These are phyloP conservation scores for Aureobasidium lini DNA, from an alignment of 2,329 filamentous ascomycete genomes.

Conservation along the genomic window DNA sequence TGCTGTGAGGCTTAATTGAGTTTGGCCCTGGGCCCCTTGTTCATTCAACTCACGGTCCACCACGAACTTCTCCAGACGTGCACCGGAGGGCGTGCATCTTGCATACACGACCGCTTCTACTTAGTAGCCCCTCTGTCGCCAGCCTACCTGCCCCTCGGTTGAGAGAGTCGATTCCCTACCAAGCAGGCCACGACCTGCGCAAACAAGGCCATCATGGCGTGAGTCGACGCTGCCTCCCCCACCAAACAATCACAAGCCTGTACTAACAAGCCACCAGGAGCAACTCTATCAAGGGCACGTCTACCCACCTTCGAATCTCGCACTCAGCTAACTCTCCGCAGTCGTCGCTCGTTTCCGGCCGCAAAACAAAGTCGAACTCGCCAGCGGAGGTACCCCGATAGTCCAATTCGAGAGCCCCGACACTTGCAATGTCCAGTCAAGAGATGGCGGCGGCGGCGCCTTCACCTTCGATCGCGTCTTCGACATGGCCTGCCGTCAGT, in stretches of 20 bases:
- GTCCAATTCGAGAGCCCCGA: slow-evolving; percentile 83
- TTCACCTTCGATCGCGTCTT: slow-evolving; percentile 99
- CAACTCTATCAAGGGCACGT: slow-evolving; percentile 41
- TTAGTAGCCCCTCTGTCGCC: background rate
- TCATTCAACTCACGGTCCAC: slow-evolving; percentile 1
- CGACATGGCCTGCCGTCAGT: slow-evolving; percentile 82
- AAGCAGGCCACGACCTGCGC: slow-evolving; percentile 9
- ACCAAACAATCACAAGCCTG: slow-evolving; percentile 7
- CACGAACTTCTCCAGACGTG: slow-evolving; percentile 3
- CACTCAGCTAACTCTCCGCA: slow-evolving; percentile 40
- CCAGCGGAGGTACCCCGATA: slow-evolving; percentile 83
- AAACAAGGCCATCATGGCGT: slow-evolving; percentile 38
- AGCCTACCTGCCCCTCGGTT: background rate
- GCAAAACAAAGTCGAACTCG: slow-evolving; percentile 89
- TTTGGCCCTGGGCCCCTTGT: slow-evolving; percentile 6
- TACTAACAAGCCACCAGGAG: slow-evolving; percentile 28
- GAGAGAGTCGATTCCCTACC: background rate
- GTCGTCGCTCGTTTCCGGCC: slow-evolving; percentile 97
- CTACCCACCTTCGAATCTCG: background rate
- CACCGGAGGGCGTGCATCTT: background rate
- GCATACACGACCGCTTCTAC: background rate
- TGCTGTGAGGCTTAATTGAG: slow-evolving; percentile 7
- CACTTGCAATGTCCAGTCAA: slow-evolving; percentile 79
- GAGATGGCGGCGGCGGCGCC: slow-evolving; percentile 64
- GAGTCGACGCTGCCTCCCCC: slow-evolving; percentile 23